phyloP scores from a whole-genome alignment of 2,329 filamentous ascomycete species.

The Fusarium coffeatum region DNA sequence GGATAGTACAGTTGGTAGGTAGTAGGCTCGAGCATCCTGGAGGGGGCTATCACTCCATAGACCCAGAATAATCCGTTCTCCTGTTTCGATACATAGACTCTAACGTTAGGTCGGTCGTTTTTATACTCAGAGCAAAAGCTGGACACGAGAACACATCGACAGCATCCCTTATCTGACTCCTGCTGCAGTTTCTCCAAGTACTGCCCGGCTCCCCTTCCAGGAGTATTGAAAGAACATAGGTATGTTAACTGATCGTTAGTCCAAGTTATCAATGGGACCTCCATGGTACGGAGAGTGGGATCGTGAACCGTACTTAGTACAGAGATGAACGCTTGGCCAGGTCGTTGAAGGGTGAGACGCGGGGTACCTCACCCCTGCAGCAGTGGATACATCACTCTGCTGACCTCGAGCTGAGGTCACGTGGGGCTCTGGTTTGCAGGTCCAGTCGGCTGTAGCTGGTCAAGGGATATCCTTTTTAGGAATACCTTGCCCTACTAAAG shows the following conservation, averaged over 20 bases:
- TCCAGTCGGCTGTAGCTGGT: not conserved
- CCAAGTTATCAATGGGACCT: not conserved
- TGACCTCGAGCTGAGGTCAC: not conserved
- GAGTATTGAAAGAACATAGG: not conserved
- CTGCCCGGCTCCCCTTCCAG: too few relatives aligned
- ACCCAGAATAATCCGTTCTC: too few relatives aligned
- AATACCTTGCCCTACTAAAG: not conserved
- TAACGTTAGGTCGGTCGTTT: too few relatives aligned
- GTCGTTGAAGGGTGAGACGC: not conserved
- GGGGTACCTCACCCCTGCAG: not conserved
- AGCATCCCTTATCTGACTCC: not conserved
- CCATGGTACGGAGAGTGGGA: not conserved
- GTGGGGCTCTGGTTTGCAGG: not conserved
- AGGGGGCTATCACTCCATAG: too few relatives aligned
- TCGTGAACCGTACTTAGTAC: not conserved
- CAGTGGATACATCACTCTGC: not conserved
- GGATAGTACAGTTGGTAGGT: not conserved
- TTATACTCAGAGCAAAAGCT: too few relatives aligned
- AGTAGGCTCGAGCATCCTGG: too few relatives aligned
- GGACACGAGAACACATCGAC: too few relatives aligned
- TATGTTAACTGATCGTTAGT: rapidly evolving
- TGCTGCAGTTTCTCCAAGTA: not conserved
- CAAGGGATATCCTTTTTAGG: not conserved
- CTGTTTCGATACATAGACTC: too few relatives aligned
- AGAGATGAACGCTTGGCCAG: not conserved